phyloP scores from a whole-genome alignment of 208 protist species.

The Wallacemonas sp. region DNA sequence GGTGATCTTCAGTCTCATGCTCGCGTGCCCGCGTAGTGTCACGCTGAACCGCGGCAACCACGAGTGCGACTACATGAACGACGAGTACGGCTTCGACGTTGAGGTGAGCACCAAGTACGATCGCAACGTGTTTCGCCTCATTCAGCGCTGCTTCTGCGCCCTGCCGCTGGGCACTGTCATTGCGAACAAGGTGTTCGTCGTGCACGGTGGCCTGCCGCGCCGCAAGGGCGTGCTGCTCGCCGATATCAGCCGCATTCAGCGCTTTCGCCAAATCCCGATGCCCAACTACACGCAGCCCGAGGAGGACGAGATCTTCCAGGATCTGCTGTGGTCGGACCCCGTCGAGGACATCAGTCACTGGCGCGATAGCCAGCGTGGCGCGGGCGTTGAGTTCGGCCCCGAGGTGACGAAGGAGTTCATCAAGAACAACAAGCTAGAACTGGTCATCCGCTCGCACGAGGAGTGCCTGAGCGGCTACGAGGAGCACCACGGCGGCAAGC shows the following conservation, averaged over 20 bases:
- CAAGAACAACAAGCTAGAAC: constrained; percentile 91
- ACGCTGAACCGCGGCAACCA: constrained; percentile 96
- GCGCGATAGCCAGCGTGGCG: constrained; percentile 91
- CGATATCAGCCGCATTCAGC: constrained; percentile 84
- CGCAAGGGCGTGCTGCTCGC: constrained; percentile 76
- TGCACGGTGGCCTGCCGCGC: constrained; percentile 84
- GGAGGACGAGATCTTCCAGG: constrained; percentile 95
- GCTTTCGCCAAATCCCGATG: constrained; percentile 89
- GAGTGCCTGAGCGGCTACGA: constrained; percentile 94
- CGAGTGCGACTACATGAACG: constrained; percentile 94
- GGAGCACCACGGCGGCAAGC: constrained; percentile 90
- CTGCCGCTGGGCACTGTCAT: constrained; percentile 85
- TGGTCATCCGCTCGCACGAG: constrained; percentile 96
- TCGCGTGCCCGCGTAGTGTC: constrained; percentile 92
- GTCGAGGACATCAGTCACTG: constrained; percentile 74
- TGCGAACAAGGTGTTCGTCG: constrained; percentile 77
- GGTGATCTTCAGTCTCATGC: constrained; percentile 95
- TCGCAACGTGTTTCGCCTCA: constrained; percentile 84
- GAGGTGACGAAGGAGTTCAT: constrained; percentile 95
- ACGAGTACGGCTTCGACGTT: constrained; percentile 99
- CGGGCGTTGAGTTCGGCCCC: constrained; percentile 95
- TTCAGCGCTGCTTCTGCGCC: constrained; percentile 89
- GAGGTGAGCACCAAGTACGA: constrained; percentile 98
- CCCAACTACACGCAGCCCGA: constrained; percentile 85
- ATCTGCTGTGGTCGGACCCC: constrained; percentile 97